These are phyloP conservation scores for Trichoderma sp. DNA, from an alignment of 2,329 filamentous ascomycete species.

Conservation along the genomic window DNA sequence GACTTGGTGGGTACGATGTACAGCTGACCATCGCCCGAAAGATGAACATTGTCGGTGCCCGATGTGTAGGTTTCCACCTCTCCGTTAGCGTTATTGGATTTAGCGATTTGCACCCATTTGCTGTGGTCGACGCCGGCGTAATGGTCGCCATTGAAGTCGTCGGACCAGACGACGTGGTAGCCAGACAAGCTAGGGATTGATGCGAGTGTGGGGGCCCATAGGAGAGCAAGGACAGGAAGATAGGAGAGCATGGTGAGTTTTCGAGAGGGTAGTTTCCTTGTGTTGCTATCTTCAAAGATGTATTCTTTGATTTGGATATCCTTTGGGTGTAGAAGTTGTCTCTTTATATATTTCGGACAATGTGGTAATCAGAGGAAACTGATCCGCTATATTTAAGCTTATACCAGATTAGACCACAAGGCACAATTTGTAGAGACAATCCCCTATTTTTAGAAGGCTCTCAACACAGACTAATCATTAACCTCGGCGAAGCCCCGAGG, in stretches of 20 bases:
- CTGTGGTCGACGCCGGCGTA: background rate
- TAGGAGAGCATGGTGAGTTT: background rate
- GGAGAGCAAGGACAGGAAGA: background rate
- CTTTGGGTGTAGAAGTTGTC: background rate
- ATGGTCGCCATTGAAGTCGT: background rate
- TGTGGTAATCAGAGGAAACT: background rate
- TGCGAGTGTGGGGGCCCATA: background rate
- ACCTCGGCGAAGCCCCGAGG: background rate
- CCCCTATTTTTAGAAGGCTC: background rate
- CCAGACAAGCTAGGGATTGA: background rate
- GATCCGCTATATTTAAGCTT: background rate
- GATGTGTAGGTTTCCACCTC: background rate
- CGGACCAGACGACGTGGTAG: background rate
- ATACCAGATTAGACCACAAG: background rate
- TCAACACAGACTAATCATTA: background rate
- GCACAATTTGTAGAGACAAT: background rate
- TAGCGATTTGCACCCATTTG: background rate
- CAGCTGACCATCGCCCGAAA: background rate
- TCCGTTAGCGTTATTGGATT: background rate
- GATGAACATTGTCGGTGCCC: background rate
- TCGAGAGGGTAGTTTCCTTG: background rate
- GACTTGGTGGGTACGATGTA: background rate
- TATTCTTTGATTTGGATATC: background rate
- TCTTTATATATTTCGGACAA: background rate
- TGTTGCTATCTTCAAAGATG: background rate